Evolutionary conservation across 2,329 filamentous ascomycete genomes (phyloP).

Genomic region (Biscogniauxia sp.): DNA sequence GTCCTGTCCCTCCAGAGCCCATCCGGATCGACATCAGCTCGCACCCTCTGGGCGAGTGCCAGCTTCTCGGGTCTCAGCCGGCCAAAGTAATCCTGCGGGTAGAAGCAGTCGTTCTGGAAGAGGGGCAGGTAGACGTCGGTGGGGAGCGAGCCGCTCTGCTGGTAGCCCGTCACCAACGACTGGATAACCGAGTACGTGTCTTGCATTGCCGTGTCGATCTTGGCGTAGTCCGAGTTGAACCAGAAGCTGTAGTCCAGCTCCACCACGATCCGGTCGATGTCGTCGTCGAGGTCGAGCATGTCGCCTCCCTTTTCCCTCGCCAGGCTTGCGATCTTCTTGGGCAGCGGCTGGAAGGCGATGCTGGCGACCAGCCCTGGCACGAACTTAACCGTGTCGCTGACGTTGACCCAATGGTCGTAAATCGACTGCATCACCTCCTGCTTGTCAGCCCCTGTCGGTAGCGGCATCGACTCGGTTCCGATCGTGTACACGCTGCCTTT

Average conservation of each 20-base stretch:
- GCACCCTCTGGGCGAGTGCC: slow-evolving; percentile 35
- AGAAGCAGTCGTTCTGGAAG: slow-evolving; percentile 44
- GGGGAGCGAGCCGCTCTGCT: slow-evolving; percentile 34
- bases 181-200: slow-evolving; percentile 35
- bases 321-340: slow-evolving; percentile 33
- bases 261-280: slow-evolving; percentile 40
- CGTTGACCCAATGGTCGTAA: slow-evolving; percentile 34
- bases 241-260: slow-evolving; percentile 43
- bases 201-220: slow-evolving; percentile 36
- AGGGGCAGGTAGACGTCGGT: slow-evolving; percentile 38
- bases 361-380: slow-evolving; percentile 31
- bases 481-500: slow-evolving; percentile 38
- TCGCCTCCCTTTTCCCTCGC: slow-evolving; percentile 36
- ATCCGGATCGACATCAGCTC: slow-evolving; percentile 36
- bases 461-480: slow-evolving; percentile 37
- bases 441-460: slow-evolving; percentile 29
- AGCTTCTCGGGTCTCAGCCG: slow-evolving; percentile 36
- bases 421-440: slow-evolving; percentile 31
- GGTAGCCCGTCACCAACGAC: slow-evolving; percentile 29
- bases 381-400: slow-evolving; percentile 23
- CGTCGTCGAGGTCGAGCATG: slow-evolving; percentile 39
- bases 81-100: slow-evolving; percentile 42
- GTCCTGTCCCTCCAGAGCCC: slow-evolving; percentile 39
- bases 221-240: slow-evolving; percentile 25
- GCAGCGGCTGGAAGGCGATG: slow-evolving; percentile 40